phyloP scores from a whole-genome alignment of 768 basidiomycete genomes.

The Mycena kentingensis region DNA sequence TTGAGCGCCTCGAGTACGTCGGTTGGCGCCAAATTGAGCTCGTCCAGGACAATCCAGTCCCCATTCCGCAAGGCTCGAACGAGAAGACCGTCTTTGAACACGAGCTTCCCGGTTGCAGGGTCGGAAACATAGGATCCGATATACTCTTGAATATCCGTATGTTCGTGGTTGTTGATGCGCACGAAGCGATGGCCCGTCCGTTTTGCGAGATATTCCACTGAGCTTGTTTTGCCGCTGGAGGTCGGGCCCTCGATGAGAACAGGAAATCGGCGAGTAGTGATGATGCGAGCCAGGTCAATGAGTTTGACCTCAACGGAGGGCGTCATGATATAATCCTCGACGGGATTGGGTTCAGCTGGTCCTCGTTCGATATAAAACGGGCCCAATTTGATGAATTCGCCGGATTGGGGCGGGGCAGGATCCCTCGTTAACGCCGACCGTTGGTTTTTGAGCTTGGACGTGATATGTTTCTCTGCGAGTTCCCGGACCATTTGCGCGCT shows the following conservation, averaged over 20 bases:
- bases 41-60: slow-evolving; percentile 98
- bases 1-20: slow-evolving; percentile 98
- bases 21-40: slow-evolving; percentile 95
- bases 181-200: slow-evolving; percentile 94
- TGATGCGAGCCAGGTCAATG: slow-evolving; percentile 91
- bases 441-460: slow-evolving; percentile 78
- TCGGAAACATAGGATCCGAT: slow-evolving; percentile 96
- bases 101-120: slow-evolving; percentile 86
- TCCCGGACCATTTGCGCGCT: slow-evolving; percentile 67
- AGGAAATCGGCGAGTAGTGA: slow-evolving; percentile 86
- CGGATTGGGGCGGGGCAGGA: slow-evolving; percentile 54
- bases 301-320: slow-evolving; percentile 94
- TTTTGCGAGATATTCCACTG: slow-evolving; percentile 92
- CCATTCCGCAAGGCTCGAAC: slow-evolving; percentile 90
- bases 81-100: slow-evolving; percentile 92
- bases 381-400: slow-evolving; percentile 79
- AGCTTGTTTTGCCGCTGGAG: slow-evolving; percentile 95
- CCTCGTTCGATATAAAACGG: slow-evolving; percentile 91
- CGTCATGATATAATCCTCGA: slow-evolving; percentile 90
- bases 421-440: slow-evolving; percentile 73
- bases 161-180: slow-evolving; percentile 99
- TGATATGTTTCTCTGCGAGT: slow-evolving; percentile 76
- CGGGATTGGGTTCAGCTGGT: slow-evolving; percentile 57
- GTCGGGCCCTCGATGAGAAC: slow-evolving; percentile 98
- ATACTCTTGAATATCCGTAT: slow-evolving; percentile 99